phyloP scores from a whole-genome alignment of 441 rosid genomes.

The Capsella rubella region DNA sequence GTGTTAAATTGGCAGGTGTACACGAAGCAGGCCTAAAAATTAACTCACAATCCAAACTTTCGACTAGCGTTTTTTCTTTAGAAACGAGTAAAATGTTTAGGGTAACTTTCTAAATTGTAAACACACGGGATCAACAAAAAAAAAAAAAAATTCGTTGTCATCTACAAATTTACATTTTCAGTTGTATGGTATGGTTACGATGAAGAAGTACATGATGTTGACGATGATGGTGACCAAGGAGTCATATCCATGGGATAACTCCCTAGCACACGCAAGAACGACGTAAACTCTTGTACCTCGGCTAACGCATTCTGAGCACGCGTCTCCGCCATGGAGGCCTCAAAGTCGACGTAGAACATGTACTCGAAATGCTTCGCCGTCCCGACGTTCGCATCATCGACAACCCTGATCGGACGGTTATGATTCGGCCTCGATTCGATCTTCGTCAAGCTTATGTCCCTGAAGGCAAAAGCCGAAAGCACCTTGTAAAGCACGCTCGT shows the following conservation, averaged over 20 bases:
- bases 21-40: too few species aligned
- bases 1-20: too few species aligned
- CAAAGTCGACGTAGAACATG: conserved; percentile 89
- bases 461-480: conserved; percentile 85
- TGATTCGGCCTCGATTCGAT: conserved; percentile 94
- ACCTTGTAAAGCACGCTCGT: conserved; percentile 91
- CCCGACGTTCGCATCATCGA: conserved; percentile 83
- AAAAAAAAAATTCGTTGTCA: not conserved
- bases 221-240: conserved; percentile 73
- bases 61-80: too few species aligned
- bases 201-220: not conserved
- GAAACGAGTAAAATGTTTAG: too few species aligned
- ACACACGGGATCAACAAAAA: not conserved
- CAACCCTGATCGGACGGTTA: conserved; percentile 78
- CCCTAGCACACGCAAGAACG: conserved; percentile 89
- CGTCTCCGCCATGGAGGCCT: conserved; percentile 94
- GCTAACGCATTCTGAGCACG: conserved; percentile 94
- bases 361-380: conserved; percentile 97
- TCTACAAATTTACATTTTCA: not conserved
- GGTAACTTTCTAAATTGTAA: not conserved
- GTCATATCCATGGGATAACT: conserved; percentile 99
- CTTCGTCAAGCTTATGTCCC: conserved; percentile 87
- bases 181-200: not conserved
- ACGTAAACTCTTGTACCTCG: conserved; percentile 95
- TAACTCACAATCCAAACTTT: too few species aligned